Conservation (phyloP, 768 basidiomycete species). For the Hygrocybe coccinea region DNA sequence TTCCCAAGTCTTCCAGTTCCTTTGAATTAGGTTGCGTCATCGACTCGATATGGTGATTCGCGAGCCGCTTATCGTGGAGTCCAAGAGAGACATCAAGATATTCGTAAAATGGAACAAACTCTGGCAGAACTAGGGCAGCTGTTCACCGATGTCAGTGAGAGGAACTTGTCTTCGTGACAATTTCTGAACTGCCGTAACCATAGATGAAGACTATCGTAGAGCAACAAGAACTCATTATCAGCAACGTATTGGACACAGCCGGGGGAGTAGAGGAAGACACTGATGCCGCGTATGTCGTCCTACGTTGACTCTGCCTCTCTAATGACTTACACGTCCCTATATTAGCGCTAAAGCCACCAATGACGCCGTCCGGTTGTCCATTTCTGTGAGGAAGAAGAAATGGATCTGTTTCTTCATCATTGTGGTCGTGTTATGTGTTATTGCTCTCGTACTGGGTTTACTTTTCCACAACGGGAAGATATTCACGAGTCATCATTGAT, state of each 20-base stretch:
- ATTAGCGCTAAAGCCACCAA: slow-evolving; percentile 73
- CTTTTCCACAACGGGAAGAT: slow-evolving; percentile 19
- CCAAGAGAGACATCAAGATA: slow-evolving; percentile 92
- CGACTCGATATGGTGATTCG: slow-evolving; percentile 86
- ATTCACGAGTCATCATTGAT: no score
- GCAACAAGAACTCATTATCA: slow-evolving; percentile 87
- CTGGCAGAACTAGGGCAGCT: slow-evolving; percentile 89
- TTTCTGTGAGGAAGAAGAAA: slow-evolving; percentile 89
- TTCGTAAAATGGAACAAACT: slow-evolving; percentile 91
- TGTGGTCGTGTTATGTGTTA: slow-evolving; percentile 61
- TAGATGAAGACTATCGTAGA: slow-evolving; percentile 94
- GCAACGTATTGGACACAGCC: slow-evolving; percentile 74
- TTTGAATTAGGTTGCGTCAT: slow-evolving; percentile 65
- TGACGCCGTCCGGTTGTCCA: slow-evolving; percentile 79
- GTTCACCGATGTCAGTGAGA: slow-evolving; percentile 80
- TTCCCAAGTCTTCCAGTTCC: no score
- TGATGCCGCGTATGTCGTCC: slow-evolving; percentile 68
- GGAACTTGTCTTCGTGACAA: no score
- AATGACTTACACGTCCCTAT: neutral
- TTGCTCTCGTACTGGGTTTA: slow-evolving; percentile 53
- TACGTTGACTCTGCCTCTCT: neutral
- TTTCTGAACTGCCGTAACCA: slow-evolving; percentile 2
- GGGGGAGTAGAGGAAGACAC: slow-evolving; percentile 72
- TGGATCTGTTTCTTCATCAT: slow-evolving; percentile 91
- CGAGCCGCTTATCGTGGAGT: slow-evolving; percentile 91